Evolutionary conservation across 768 basidiomycete species (phyloP).

Genomic region (Cytidiella melzeri): DNA sequence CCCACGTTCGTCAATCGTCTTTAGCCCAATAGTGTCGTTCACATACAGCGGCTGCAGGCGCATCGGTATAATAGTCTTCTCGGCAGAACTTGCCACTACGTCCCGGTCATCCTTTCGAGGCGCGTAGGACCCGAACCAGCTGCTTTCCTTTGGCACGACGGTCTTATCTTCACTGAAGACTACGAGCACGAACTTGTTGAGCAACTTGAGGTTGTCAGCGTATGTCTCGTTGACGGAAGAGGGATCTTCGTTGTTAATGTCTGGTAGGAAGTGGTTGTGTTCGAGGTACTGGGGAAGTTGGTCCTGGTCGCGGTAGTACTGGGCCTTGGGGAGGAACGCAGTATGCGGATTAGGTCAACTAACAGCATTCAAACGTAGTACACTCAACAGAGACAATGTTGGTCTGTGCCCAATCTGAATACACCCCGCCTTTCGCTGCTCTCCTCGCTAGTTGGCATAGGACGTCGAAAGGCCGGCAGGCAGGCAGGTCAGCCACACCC

Average conservation of each 20-base stretch:
- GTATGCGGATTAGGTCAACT: background rate
- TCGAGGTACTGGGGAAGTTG: constrained; percentile 52
- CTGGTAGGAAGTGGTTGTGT: constrained; percentile 60
- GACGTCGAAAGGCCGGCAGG: constrained; percentile 58
- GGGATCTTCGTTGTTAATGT: constrained; percentile 74
- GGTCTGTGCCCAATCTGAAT: constrained; percentile 68
- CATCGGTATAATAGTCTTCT: constrained; percentile 58
- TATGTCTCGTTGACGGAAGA: constrained; percentile 53
- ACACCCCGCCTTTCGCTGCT: constrained; percentile 57
- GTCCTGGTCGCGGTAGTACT: constrained; percentile 76
- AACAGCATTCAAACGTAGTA: background rate
- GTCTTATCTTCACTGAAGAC: constrained; percentile 70
- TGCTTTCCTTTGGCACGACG: constrained; percentile 76
- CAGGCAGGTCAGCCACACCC: constrained; percentile 74
- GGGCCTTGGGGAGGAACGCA: constrained; percentile 46
- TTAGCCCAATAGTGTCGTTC: constrained; percentile 80
- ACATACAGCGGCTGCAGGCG: constrained; percentile 61
- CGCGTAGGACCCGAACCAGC: constrained; percentile 80
- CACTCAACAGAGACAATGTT: constrained; percentile 70
- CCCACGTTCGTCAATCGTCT: constrained; percentile 60
- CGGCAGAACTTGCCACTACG: constrained; percentile 11
- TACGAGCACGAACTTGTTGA: constrained; percentile 67
- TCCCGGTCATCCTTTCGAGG: constrained; percentile 29
- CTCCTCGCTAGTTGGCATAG: constrained; percentile 63
- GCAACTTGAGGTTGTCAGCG: constrained; percentile 48